Base-by-base conservation (phyloP, 2,329 filamentous ascomycete species). In the Cytospora mali region DNA sequence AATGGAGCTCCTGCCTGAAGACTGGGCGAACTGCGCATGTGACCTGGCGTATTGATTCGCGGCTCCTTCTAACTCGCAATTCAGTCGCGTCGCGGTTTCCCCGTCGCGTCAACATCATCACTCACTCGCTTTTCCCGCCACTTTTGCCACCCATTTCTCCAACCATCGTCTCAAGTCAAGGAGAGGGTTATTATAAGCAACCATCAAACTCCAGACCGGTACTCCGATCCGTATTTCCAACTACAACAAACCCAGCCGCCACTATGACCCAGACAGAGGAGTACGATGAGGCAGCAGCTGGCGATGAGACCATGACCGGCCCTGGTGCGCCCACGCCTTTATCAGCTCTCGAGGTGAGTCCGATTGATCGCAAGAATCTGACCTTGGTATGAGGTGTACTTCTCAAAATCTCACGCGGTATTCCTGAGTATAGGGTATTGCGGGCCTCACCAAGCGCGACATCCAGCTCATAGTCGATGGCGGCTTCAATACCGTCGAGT, bases 261-360 rank as follows among this genome's bases (percentile, higher is more conserved):
- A 63, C 61, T 55, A 83, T 84, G 81, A 77, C 78, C 16, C 75
- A 80, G 46, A 75, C 71, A n/a, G 84, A 86, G 67, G 84, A 89
- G 66, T 86, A 87, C 42, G 91, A 96, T 68, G 88, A 89, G 65
- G 84, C 84, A 62, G 85, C 87, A 69, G 75, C 71, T 68, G 80
- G 72, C 62, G 93, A 95, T 62, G 92, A 96, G 70, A 84, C 87
- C 66, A 84, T 87, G 72, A 87, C 89, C 61, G 93, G 91, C 13
- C 94, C 94, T 62, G 95, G 95, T 67, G 95, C 95, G n/a, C 95
- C 95, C 3, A 97, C 93, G 61, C 93, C 94, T 53, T 83, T 99
- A 29, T 81, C 84, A 54, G 90, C 91, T 53, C 83, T 99, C 3
- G 94, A 98, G 84, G 94, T 96, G 82, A 68, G 82, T 66, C 3